phyloP scores from a whole-genome alignment of 768 basidiomycete species.

The Podaxis mareebaensis region DNA sequence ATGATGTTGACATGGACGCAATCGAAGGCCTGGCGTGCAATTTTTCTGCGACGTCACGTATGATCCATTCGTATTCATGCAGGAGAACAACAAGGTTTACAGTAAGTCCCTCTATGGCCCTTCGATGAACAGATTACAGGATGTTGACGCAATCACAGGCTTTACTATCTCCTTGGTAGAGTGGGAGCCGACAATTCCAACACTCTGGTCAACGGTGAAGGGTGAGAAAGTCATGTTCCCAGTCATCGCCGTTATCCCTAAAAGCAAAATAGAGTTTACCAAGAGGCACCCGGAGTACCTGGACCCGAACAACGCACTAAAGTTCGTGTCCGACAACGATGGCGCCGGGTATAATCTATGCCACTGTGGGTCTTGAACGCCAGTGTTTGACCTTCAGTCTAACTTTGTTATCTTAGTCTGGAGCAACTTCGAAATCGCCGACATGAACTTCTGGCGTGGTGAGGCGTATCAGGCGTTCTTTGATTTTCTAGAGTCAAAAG shows the following conservation, averaged over 20 bases:
- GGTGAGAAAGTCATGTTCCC: constrained; percentile 34
- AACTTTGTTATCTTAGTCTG: constrained; percentile 52
- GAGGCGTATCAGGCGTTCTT: constrained; percentile 87
- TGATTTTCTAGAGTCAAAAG: constrained; percentile 74
- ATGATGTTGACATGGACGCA: constrained; percentile 4
- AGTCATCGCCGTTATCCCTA: constrained; percentile 4
- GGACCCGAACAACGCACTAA: constrained; percentile 65
- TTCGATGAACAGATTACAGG: background rate
- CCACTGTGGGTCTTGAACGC: constrained; percentile 46
- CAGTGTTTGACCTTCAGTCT: background rate
- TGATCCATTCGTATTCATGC: constrained; percentile 83
- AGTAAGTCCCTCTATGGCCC: constrained; percentile 26
- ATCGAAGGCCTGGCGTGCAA: constrained; percentile 66
- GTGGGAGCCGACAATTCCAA: constrained; percentile 77
- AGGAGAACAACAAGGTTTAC: constrained; percentile 56
- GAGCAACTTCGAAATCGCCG: constrained; percentile 92
- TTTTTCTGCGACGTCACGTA: constrained; percentile 76
- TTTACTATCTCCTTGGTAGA: constrained; percentile 82
- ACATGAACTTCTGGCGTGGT: constrained; percentile 85
- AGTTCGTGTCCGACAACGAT: constrained; percentile 69
- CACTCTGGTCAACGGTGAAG: constrained; percentile 76
- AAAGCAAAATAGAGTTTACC: constrained; percentile 59
- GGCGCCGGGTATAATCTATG: constrained; percentile 71
- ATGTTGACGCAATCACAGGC: constrained; percentile 37
- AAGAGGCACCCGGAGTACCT: constrained; percentile 60